Evolutionary conservation across 441 rosid genomes (phyloP).

Genomic region (Eruca vesicaria): DNA sequence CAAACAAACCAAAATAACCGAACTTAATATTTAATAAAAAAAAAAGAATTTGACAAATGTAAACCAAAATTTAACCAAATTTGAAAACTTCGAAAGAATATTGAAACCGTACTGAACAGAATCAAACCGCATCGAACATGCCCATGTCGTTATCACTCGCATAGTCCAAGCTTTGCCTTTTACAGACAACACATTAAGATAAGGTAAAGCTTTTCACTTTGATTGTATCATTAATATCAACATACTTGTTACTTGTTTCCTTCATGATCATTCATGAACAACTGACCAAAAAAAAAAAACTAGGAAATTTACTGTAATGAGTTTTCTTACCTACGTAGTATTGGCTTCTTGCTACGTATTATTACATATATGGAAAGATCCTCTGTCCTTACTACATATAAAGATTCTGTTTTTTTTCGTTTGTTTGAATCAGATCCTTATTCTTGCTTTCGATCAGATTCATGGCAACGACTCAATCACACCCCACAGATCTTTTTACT

Average conservation of each 20-base stretch:
- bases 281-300: background rate
- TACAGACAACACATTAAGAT: background rate
- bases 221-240: background rate
- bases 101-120: too few species aligned
- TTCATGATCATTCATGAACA: background rate
- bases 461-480: slow-evolving; percentile 69
- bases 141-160: background rate
- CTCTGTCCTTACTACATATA: slow-evolving; percentile 23
- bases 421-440: slow-evolving; percentile 39
- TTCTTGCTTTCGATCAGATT: slow-evolving; percentile 40
- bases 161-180: background rate
- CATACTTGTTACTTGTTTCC: too few species aligned
- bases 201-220: background rate
- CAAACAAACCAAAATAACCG: too few species aligned
- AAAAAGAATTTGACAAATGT: too few species aligned
- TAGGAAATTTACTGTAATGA: background rate
- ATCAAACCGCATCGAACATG: background rate
- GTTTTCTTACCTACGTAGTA: background rate
- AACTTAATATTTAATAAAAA: too few species aligned
- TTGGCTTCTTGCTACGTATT: background rate
- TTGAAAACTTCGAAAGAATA: too few species aligned
- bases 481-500: slow-evolving; percentile 47
- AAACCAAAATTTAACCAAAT: too few species aligned
- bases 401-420: slow-evolving; percentile 27
- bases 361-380: background rate